A percentile compares a stretch with the other conserved stretches of the same genome.
Evolutionary conservation across 257 asterid genomes (phyloP).

Genomic region (Solanum pennellii): DNA sequence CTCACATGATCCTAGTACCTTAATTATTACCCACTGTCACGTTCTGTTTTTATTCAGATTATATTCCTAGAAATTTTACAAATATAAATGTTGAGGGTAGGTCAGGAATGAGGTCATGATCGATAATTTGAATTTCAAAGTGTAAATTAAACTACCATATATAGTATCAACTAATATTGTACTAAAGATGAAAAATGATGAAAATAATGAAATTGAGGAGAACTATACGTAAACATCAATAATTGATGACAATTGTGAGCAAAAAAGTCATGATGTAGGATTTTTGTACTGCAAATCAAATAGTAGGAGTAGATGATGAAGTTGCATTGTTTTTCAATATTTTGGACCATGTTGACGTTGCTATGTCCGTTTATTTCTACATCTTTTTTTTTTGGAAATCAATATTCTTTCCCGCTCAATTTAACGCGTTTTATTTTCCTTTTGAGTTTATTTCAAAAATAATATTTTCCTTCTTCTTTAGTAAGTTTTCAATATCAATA

Average conservation of each 20-base stretch:
- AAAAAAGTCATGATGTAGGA: not conserved
- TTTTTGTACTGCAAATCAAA: not conserved
- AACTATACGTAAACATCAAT: not conserved
- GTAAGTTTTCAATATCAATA: not conserved
- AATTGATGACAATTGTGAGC: not conserved
- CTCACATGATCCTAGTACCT: not conserved
- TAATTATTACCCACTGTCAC: not conserved
- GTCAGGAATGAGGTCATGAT: not conserved
- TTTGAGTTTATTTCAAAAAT: not conserved
- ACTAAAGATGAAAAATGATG: not conserved
- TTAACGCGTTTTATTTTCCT: not conserved
- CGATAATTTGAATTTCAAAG: not conserved
- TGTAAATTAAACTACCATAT: not conserved
- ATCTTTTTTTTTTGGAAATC: not conserved
- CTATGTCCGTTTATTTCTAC: not conserved
- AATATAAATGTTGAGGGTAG: not conserved
- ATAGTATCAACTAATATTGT: not conserved
- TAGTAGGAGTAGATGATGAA: not conserved
- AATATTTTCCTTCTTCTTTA: no score
- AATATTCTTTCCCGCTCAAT: no score
- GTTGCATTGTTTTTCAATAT: not conserved
- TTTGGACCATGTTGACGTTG: not conserved
- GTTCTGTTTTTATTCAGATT: not conserved
- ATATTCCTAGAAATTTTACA: not conserved
- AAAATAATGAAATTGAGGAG: not conserved